These are phyloP conservation scores for Centrapalus pauciflorus DNA, from an alignment of 129 eudicot genomes.

Conservation along the genomic window DNA sequence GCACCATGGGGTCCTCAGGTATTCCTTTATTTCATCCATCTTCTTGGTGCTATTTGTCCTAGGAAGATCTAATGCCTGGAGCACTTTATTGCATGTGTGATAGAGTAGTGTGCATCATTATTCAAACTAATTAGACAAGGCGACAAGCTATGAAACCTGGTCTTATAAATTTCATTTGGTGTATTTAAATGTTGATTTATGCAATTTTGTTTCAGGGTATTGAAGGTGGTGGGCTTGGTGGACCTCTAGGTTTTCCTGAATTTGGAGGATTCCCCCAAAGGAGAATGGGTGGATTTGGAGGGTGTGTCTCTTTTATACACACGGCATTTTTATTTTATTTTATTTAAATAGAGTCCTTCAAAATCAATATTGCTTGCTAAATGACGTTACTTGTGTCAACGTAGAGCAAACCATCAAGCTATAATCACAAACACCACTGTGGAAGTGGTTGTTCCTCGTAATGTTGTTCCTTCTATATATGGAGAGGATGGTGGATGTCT, in stretches of 20 bases:
- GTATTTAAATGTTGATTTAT: background rate
- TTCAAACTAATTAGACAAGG: background rate
- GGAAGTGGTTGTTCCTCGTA: conserved; percentile 94
- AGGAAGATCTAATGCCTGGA: background rate
- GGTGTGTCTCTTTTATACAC: conserved; percentile 38
- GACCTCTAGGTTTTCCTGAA: conserved; percentile 60
- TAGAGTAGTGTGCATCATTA: background rate
- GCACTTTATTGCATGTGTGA: background rate
- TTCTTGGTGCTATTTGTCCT: background rate
- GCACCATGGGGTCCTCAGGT: conserved; percentile 91
- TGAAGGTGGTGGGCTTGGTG: conserved; percentile 69
- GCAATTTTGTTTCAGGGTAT: conserved; percentile 41
- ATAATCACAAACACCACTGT: conserved; percentile 80
- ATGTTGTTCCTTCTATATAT: conserved; percentile 79
- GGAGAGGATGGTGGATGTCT: conserved; percentile 98
- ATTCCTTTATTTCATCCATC: background rate
- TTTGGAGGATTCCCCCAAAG: conserved; percentile 61
- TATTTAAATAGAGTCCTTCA: background rate
- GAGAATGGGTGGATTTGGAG: conserved; percentile 84
- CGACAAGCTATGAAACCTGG: background rate
- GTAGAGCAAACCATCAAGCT: conserved; percentile 61
- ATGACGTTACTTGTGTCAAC: background rate
- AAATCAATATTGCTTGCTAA: background rate
- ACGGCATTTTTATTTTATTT: background rate
- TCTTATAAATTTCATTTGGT: background rate